phyloP scores from a whole-genome alignment of 352 stramenopile genomes.

The Pythium volutum region DNA sequence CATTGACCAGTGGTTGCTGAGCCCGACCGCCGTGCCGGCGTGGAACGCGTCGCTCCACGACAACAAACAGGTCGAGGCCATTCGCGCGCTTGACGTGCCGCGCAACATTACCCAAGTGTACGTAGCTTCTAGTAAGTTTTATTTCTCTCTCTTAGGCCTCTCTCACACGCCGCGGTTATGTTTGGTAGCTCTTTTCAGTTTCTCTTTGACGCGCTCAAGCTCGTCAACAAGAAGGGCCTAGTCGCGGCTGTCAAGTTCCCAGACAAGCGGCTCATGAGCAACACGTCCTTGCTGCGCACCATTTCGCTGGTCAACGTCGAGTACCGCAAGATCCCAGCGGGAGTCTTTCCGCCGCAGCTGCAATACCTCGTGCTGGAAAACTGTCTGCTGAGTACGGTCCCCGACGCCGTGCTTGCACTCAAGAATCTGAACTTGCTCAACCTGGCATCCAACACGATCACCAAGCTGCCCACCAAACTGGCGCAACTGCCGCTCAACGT shows the following conservation, averaged over 20 bases:
- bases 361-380: conserved; percentile 21
- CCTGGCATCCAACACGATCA: conserved; percentile 8
- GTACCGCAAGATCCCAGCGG: conserved; percentile 9
- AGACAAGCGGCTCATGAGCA: conserved; percentile 15
- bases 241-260: conserved; percentile 20
- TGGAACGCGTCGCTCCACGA: conserved; percentile 13
- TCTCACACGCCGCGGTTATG: neutral
- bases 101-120: conserved; percentile 25
- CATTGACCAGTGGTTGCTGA: conserved; percentile 24
- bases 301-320: conserved; percentile 18
- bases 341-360: conserved; percentile 7
- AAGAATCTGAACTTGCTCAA: conserved; percentile 17
- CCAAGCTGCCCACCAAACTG: neutral
- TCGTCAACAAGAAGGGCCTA: conserved; percentile 9
- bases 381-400: conserved; percentile 6
- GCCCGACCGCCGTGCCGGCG: conserved; percentile 11
- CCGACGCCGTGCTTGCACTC: neutral
- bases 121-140: neutral
- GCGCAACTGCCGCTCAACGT: neutral
- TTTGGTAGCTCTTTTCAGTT: conserved; percentile 15
- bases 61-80: conserved; percentile 19
- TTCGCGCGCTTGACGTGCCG: conserved; percentile 14
- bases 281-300: conserved; percentile 7
- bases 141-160: neutral
- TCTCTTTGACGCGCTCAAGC: conserved; percentile 3